Percentiles rank a stretch among this genome's conserved stretches.
phyloP scores from a whole-genome alignment of 345 rosid species.

The Sisymbrium irio region DNA sequence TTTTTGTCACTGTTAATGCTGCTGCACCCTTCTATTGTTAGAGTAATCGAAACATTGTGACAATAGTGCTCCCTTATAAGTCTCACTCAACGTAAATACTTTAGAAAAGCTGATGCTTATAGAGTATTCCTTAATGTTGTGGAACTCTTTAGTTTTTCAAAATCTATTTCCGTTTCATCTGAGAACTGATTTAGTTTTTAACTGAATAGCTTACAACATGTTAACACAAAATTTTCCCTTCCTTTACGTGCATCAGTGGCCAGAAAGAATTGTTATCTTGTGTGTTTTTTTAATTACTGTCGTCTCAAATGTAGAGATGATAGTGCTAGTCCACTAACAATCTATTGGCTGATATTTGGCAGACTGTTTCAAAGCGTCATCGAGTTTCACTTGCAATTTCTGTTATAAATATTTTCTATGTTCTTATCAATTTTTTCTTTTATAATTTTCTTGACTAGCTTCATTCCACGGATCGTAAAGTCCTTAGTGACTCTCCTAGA shows the following conservation, averaged over 20 bases:
- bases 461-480: conserved; percentile 60
- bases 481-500: conserved; percentile 59
- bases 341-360: not conserved
- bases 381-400: not conserved
- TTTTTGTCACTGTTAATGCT: not conserved
- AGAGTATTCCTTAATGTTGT: no score
- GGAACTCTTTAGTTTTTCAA: not conserved
- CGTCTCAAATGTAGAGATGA: not conserved
- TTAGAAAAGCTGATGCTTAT: conserved; percentile 3
- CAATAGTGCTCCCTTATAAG: conserved; percentile 3
- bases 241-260: not conserved
- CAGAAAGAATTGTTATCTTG: conserved; percentile 4
- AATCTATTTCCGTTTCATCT: not conserved
- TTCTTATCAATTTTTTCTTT: conserved; percentile 7
- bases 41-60: not conserved
- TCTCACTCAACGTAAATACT: not conserved
- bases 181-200: not conserved
- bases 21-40: not conserved
- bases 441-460: conserved; percentile 44
- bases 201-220: not conserved
- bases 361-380: not conserved
- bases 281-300: not conserved
- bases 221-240: not conserved
- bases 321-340: not conserved
- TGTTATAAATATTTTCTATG: conserved; percentile 1